Conservation (phyloP, 129 eudicot species). For the Sambucus nigra region DNA sequence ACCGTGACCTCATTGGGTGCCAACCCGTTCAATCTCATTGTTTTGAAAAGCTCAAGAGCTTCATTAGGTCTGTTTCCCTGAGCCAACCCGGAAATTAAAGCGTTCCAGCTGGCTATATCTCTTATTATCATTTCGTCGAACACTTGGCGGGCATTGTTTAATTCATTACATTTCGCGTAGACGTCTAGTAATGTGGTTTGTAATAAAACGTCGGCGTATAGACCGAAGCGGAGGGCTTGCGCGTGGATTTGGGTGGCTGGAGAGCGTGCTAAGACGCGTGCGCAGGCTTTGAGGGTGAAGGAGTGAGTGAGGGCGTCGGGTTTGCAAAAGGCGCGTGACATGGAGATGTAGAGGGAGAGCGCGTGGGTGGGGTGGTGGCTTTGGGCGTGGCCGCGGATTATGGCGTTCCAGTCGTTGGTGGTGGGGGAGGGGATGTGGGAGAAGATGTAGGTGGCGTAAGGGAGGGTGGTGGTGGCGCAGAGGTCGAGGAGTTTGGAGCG, state of each 20-base stretch:
- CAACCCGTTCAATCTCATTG: conserved; percentile 30
- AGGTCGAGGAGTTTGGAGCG: conserved; percentile 61
- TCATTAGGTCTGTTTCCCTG: conserved; percentile 61
- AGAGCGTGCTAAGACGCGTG: conserved; percentile 43
- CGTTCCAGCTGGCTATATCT: conserved; percentile 81
- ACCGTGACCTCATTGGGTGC: conserved; percentile 67
- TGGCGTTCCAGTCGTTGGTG: conserved; percentile 86
- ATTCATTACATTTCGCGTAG: conserved; percentile 50
- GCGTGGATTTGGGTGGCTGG: conserved; percentile 54
- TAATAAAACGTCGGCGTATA: conserved; percentile 40
- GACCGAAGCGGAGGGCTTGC: conserved; percentile 40
- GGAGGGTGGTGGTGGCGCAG: conserved; percentile 50
- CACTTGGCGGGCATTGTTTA: conserved; percentile 38
- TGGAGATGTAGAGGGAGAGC: conserved; percentile 33
- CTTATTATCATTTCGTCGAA: conserved; percentile 61
- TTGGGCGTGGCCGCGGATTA: conserved; percentile 69
- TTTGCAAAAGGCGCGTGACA: conserved; percentile 42
- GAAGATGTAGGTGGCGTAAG: conserved; percentile 45
- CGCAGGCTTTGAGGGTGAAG: conserved; percentile 79
- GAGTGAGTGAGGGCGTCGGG: conserved; percentile 95
- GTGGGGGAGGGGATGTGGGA: conserved; percentile 29
- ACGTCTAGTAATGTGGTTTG: conserved; percentile 70
- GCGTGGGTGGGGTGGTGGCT: conserved; percentile 48
- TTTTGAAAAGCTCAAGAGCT: conserved; percentile 46
- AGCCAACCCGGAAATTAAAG: conserved; percentile 71